Evolutionary conservation across 306 rosid genomes (phyloP).

Genomic region (Sechiopsis laciniata): DNA sequence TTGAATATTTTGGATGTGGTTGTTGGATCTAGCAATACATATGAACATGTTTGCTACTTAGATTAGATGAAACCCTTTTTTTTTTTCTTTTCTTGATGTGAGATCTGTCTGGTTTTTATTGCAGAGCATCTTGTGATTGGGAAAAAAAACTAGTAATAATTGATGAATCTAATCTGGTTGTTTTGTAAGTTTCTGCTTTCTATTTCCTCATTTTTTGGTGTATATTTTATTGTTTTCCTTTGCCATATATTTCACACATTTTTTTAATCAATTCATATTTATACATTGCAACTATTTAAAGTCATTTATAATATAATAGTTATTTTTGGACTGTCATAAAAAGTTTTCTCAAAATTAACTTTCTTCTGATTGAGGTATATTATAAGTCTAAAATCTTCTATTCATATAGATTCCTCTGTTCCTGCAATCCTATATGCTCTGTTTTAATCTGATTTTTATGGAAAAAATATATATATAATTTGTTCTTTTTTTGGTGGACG

Average conservation of each 20-base stretch:
- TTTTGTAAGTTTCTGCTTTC: background rate
- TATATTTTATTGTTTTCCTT: background rate
- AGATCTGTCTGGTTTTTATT: background rate
- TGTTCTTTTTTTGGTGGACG: too few relatives aligned
- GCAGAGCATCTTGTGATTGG: conserved; percentile 4
- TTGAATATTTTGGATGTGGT: background rate
- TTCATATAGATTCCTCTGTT: too few relatives aligned
- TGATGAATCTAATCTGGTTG: background rate
- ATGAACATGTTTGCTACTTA: background rate
- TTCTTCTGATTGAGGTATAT: too few relatives aligned
- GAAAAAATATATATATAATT: too few relatives aligned
- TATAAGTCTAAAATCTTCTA: too few relatives aligned
- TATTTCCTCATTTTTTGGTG: background rate
- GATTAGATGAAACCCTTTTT: background rate
- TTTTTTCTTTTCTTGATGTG: background rate
- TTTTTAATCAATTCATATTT: background rate
- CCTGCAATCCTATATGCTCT: too few relatives aligned
- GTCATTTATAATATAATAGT: background rate
- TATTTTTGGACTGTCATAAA: background rate
- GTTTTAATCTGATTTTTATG: too few relatives aligned
- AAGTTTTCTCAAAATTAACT: background rate
- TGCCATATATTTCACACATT: background rate
- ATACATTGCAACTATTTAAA: background rate
- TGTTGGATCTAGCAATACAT: conserved; percentile 4
- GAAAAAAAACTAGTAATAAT: background rate